These are phyloP conservation scores for Phanerodontia chrysosporium DNA, from an alignment of 768 basidiomycete species.

Conservation along the genomic window DNA sequence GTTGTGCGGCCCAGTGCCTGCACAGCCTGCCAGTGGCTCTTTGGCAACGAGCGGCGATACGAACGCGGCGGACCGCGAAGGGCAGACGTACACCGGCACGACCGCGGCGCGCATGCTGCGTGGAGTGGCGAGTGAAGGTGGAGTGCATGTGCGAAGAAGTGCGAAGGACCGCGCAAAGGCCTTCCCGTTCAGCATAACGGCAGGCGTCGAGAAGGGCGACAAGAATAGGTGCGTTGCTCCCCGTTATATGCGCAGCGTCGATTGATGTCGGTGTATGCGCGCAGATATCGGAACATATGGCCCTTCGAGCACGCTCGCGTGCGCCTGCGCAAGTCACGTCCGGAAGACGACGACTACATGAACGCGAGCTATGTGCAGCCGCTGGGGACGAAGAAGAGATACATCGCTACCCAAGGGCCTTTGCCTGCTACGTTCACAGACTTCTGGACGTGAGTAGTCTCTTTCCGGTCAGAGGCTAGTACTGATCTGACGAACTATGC, in stretches of 20 bases:
- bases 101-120: not conserved
- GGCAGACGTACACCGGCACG: not conserved
- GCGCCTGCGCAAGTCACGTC: slow-evolving; percentile 41
- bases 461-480: too few species aligned
- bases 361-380: slow-evolving; percentile 95
- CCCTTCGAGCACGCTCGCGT: slow-evolving; percentile 96
- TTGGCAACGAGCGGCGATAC: not conserved
- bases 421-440: slow-evolving; percentile 84
- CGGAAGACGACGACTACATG: slow-evolving; percentile 77
- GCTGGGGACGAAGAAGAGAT: slow-evolving; percentile 71
- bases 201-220: slow-evolving; percentile 89
- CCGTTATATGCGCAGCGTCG: not conserved
- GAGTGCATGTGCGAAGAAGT: not conserved
- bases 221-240: slow-evolving; percentile 72
- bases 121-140: not conserved
- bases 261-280: not conserved
- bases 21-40: not conserved
- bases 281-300: slow-evolving; percentile 93
- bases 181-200: slow-evolving; percentile 92
- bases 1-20: not conserved
- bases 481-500: not conserved
- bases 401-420: slow-evolving; percentile 96
- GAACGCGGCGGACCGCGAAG: not conserved
- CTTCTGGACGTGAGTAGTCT: slow-evolving; percentile 84
- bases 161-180: not conserved